phyloP scores from a whole-genome alignment of 768 basidiomycete genomes.

The Termitomyces sp. region DNA sequence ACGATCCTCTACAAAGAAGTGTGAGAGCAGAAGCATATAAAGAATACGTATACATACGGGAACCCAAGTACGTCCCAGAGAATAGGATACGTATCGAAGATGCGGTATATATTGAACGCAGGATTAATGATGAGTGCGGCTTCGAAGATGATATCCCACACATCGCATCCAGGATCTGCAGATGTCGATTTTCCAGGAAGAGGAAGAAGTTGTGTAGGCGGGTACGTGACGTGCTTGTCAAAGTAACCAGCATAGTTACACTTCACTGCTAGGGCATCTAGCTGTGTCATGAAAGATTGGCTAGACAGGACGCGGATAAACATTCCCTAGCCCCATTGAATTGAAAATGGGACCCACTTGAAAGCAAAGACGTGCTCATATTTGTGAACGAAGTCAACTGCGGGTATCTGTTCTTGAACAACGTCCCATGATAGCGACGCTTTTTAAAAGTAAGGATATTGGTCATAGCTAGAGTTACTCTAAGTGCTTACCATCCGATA shows the following conservation, averaged over 20 bases:
- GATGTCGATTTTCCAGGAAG: conserved; percentile 56
- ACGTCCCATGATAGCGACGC: conserved; percentile 60
- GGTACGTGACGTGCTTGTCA: conserved; percentile 60
- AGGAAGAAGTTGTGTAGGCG: conserved; percentile 64
- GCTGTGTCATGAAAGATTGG: conserved; percentile 55
- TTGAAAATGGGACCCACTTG: conserved; percentile 44
- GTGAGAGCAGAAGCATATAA: not conserved
- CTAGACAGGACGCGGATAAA: conserved; percentile 26
- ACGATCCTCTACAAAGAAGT: conserved; percentile 43
- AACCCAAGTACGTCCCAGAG: conserved; percentile 83
- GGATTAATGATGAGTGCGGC: conserved; percentile 64
- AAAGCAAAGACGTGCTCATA: conserved; percentile 68
- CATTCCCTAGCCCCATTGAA: not conserved
- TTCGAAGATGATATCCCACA: conserved; percentile 65
- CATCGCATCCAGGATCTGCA: conserved; percentile 51
- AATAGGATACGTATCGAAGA: conserved; percentile 72
- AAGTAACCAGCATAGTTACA: conserved; percentile 67
- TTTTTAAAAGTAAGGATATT: conserved; percentile 16
- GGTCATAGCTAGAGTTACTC: not conserved
- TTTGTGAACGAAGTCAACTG: conserved; percentile 71
- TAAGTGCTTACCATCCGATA: conserved; percentile 57
- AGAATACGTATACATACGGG: conserved; percentile 43
- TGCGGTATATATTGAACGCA: conserved; percentile 74
- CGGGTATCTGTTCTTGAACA: conserved; percentile 67
- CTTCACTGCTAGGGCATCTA: conserved; percentile 46